Percentiles rank a stretch among this genome's conserved stretches.
These are phyloP conservation scores for Sordariomycetes sp. DNA, from an alignment of 2,329 filamentous ascomycete genomes.

Conservation along the genomic window DNA sequence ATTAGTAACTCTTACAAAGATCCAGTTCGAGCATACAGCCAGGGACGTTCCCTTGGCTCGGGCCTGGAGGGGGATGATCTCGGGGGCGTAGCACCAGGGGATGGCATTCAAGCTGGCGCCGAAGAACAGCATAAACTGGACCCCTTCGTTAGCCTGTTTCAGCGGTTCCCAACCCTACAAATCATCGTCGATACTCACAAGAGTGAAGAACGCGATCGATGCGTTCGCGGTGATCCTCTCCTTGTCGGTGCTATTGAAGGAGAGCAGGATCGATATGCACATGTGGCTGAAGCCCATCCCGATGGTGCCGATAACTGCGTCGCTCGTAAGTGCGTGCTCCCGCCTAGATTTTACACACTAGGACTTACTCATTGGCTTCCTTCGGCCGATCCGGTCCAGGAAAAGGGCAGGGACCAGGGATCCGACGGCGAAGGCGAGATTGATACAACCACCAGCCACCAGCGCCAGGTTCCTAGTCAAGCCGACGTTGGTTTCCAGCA, in stretches of 20 bases:
- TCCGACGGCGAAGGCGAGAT: slow-evolving; percentile 49
- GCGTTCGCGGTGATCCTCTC: slow-evolving; percentile 49
- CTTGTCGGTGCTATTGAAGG: slow-evolving; percentile 30
- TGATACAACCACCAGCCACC: neutral
- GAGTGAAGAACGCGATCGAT: slow-evolving; percentile 53
- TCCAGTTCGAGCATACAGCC: slow-evolving; percentile 52
- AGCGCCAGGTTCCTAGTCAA: neutral
- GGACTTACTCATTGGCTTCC: slow-evolving; percentile 47
- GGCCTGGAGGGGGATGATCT: slow-evolving; percentile 54
- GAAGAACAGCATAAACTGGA: slow-evolving; percentile 59
- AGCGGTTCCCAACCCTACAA: no score
- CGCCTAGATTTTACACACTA: neutral
- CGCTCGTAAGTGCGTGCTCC: neutral
- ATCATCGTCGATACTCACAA: neutral
- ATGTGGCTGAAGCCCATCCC: slow-evolving; percentile 42
- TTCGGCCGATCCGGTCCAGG: slow-evolving; percentile 35
- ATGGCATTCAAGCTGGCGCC: slow-evolving; percentile 57
- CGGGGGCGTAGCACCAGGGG: slow-evolving; percentile 54
- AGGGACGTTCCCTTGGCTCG: slow-evolving; percentile 50
- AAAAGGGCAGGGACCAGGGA: slow-evolving; percentile 49
- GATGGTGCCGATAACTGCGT: slow-evolving; percentile 34
- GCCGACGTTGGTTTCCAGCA: neutral
- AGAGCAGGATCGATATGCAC: slow-evolving; percentile 43
- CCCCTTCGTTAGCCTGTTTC: neutral
- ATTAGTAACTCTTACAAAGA: slow-evolving; percentile 12